Evolutionary conservation across 2,329 filamentous ascomycete species (phyloP).

Genomic region (Graphium sp.): DNA sequence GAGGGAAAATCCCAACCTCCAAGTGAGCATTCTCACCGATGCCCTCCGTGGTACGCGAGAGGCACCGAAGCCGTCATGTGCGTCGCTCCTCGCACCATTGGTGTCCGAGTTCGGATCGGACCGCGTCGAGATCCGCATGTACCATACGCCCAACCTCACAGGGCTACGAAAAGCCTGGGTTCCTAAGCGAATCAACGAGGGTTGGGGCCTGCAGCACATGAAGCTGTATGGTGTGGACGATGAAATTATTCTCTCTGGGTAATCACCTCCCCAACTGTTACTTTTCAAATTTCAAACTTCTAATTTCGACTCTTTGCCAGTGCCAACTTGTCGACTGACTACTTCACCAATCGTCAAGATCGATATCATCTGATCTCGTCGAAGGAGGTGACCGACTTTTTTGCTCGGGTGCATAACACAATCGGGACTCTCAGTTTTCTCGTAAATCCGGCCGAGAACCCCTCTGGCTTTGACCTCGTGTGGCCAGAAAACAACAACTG

Average conservation of each 20-base stretch:
- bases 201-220: slow-evolving; percentile 98
- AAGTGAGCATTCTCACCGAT: slow-evolving; percentile 81
- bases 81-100: slow-evolving; percentile 74
- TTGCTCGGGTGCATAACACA: slow-evolving; percentile 57
- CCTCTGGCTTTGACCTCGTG: slow-evolving; percentile 40
- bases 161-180: slow-evolving; percentile 71
- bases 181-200: slow-evolving; percentile 86
- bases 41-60: slow-evolving; percentile 83
- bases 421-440: slow-evolving; percentile 71
- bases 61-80: slow-evolving; percentile 69
- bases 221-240: slow-evolving; percentile 95
- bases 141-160: slow-evolving; percentile 90
- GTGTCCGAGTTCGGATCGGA: slow-evolving; percentile 68
- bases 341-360: slow-evolving; percentile 92
- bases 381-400: slow-evolving; percentile 66
- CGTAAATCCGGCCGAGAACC: slow-evolving; percentile 41
- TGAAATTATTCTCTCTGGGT: slow-evolving; percentile 87
- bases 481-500: slow-evolving; percentile 67
- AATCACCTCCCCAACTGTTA: slow-evolving; percentile 10
- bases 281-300: not conserved
- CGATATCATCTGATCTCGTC: slow-evolving; percentile 85
- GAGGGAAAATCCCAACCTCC: slow-evolving; percentile 54
- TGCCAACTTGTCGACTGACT: slow-evolving; percentile 82
- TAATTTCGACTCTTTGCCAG: slow-evolving; percentile 11
- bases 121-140: slow-evolving; percentile 89